phyloP scores from a whole-genome alignment of 2,329 filamentous ascomycete genomes.

The Pyrenophora teres region DNA sequence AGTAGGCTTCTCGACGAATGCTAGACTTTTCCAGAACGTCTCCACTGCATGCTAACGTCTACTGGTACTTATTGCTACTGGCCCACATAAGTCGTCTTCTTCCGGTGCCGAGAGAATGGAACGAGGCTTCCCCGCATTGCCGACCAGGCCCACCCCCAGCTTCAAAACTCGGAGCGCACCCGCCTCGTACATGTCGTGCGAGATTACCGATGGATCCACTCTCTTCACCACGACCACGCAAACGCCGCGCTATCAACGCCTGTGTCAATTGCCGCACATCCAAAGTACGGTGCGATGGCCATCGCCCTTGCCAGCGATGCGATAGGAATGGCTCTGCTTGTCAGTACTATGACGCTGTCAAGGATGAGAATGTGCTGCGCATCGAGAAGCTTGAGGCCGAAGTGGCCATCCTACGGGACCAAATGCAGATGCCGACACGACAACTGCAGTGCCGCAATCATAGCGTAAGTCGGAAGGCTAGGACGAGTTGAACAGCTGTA shows the following conservation, averaged over 20 bases:
- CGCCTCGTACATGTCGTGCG: conserved; percentile 11
- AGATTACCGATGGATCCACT: conserved; percentile 23
- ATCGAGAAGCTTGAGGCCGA: conserved; percentile 38
- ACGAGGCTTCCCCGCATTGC: conserved; percentile 14
- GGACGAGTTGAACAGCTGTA: background rate
- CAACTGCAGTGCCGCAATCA: background rate
- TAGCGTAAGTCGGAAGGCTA: conserved; percentile 3
- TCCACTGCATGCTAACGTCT: background rate
- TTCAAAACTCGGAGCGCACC: conserved; percentile 11
- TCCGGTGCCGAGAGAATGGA: conserved; percentile 1
- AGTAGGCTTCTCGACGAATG: too few relatives aligned
- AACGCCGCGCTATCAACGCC: conserved; percentile 42
- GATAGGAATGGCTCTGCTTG: conserved; percentile 30
- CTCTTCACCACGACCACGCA: conserved; percentile 28
- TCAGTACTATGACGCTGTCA: conserved; percentile 32
- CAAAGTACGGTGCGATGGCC: conserved; percentile 42
- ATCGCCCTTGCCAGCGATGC: conserved; percentile 39
- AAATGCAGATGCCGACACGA: conserved; percentile 9
- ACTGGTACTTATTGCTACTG: too few relatives aligned
- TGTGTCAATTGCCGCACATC: conserved; percentile 38
- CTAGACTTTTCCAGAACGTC: too few relatives aligned
- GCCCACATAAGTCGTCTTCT: background rate
- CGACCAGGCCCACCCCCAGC: conserved; percentile 5
- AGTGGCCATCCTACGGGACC: conserved; percentile 22
- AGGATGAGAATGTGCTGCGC: conserved; percentile 30